phyloP scores from a whole-genome alignment of 805 yeast genomes.

The Barnettozyma californica region DNA sequence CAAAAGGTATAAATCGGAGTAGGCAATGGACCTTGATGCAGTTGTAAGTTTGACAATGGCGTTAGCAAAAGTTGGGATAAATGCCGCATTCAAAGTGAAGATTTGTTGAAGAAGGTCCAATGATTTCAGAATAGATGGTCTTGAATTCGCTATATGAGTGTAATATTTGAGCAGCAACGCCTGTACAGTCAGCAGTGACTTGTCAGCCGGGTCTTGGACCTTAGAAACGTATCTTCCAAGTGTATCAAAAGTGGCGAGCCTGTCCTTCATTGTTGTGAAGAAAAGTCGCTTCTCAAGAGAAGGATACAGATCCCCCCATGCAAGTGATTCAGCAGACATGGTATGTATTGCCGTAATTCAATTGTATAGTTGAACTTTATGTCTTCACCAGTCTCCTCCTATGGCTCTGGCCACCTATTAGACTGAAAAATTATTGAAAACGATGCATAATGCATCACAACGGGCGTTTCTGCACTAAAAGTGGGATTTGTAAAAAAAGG shows the following conservation, averaged over 20 bases:
- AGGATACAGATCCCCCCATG: conserved; percentile 20
- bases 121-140: conserved; percentile 7
- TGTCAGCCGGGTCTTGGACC: conserved; percentile 5
- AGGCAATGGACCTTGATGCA: conserved; percentile 38
- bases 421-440: conserved; percentile 5
- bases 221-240: conserved; percentile 6
- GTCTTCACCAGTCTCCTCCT: background rate
- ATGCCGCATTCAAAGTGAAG: conserved; percentile 9
- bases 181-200: conserved; percentile 16
- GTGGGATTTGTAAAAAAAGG: no score
- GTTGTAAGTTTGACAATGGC: conserved; percentile 29
- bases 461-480: background rate
- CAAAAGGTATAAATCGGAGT: conserved; percentile 50
- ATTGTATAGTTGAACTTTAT: background rate
- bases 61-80: conserved; percentile 10
- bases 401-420: background rate
- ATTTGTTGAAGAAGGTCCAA: conserved; percentile 12
- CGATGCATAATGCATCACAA: conserved; percentile 1
- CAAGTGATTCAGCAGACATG: conserved; percentile 7
- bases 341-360: background rate
- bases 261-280: conserved; percentile 16
- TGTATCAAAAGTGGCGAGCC: conserved; percentile 20
- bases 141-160: conserved; percentile 11
- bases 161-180: conserved; percentile 16
- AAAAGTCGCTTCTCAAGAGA: conserved; percentile 20